A percentile compares a stretch with the other conserved stretches of the same genome.
phyloP scores from a whole-genome alignment of 768 basidiomycete species.

The Phanerochaete sordida region DNA sequence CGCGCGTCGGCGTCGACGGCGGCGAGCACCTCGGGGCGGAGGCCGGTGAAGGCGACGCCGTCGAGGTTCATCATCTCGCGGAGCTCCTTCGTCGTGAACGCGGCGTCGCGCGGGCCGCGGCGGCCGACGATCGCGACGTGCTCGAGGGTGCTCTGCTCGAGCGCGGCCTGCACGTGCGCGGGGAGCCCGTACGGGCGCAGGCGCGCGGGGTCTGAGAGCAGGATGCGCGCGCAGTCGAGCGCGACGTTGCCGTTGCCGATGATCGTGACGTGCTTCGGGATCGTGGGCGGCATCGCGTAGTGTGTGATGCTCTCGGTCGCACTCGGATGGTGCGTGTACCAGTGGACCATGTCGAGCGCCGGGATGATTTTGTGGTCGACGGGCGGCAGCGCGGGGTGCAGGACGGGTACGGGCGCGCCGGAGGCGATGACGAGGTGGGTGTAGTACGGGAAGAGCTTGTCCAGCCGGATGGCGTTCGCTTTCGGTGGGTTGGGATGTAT shows the following conservation, averaged over 20 bases:
- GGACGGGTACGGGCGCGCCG: conserved; percentile 68
- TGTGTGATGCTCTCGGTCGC: conserved; percentile 34
- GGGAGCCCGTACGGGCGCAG: conserved; percentile 80
- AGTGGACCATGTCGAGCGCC: conserved; percentile 85
- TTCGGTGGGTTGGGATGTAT: conserved; percentile 40
- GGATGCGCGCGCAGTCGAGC: conserved; percentile 86
- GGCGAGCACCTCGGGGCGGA: conserved; percentile 34
- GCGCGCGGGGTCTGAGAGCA: conserved; percentile 64
- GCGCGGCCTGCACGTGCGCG: conserved; percentile 60
- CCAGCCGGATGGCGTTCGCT: conserved; percentile 54
- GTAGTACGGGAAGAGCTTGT: conserved; percentile 65
- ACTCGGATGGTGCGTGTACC: conserved; percentile 94
- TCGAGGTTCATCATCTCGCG: conserved; percentile 71
- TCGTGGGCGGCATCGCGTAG: conserved; percentile 35
- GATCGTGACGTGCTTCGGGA: conserved; percentile 73
- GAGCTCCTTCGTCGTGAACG: conserved; percentile 91
- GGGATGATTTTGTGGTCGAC: conserved; percentile 53
- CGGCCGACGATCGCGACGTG: conserved; percentile 84
- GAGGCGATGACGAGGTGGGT: conserved; percentile 85
- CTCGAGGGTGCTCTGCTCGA: conserved; percentile 57
- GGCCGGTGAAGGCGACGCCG: conserved; percentile 64
- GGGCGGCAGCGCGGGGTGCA: conserved; percentile 48
- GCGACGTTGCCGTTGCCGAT: conserved; percentile 96
- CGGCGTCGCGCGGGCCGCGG: conserved; percentile 84
- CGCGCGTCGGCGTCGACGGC: background rate